Evolutionary conservation across 805 yeast genomes (phyloP).

Genomic region (Phaffomyces antillensis): DNA sequence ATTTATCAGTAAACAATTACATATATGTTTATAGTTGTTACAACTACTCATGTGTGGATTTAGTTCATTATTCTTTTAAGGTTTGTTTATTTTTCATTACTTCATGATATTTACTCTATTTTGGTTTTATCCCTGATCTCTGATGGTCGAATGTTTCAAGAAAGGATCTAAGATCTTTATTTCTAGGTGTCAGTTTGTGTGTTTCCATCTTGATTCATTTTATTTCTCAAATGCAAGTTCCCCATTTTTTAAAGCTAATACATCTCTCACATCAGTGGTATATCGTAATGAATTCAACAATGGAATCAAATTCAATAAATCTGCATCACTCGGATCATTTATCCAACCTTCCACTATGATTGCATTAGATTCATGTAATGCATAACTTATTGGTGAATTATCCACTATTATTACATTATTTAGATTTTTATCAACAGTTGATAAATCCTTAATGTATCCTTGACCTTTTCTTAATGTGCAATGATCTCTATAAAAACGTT

Average conservation of each 20-base stretch:
- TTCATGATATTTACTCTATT: not conserved
- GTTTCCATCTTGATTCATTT: not conserved
- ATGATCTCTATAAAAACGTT: slow-evolving; percentile 69
- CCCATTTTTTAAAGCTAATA: slow-evolving; percentile 70
- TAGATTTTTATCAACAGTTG: slow-evolving; percentile 44
- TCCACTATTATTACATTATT: slow-evolving; percentile 73
- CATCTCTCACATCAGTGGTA: slow-evolving; percentile 76
- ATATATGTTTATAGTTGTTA: not conserved
- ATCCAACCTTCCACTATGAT: slow-evolving; percentile 97
- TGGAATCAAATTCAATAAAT: slow-evolving; percentile 75
- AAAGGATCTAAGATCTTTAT: no score
- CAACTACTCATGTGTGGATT: no score
- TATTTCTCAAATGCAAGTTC: slow-evolving; percentile 47
- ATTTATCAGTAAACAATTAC: not conserved
- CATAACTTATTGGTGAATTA: slow-evolving; percentile 88
- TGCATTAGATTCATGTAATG: slow-evolving; percentile 79
- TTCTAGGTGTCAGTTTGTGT: no score
- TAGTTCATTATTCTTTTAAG: not conserved
- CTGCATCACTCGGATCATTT: slow-evolving; percentile 87
- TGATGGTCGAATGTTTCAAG: no score
- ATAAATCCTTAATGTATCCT: slow-evolving; percentile 79
- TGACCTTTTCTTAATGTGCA: slow-evolving; percentile 73
- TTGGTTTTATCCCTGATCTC: no score
- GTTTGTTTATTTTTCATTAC: not conserved
- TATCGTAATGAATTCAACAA: slow-evolving; percentile 67